Percentiles rank a stretch among this genome's conserved stretches.
These are phyloP conservation scores for Neofusicoccum cordaticola DNA, from an alignment of 2,329 filamentous ascomycete genomes.

Conservation along the genomic window DNA sequence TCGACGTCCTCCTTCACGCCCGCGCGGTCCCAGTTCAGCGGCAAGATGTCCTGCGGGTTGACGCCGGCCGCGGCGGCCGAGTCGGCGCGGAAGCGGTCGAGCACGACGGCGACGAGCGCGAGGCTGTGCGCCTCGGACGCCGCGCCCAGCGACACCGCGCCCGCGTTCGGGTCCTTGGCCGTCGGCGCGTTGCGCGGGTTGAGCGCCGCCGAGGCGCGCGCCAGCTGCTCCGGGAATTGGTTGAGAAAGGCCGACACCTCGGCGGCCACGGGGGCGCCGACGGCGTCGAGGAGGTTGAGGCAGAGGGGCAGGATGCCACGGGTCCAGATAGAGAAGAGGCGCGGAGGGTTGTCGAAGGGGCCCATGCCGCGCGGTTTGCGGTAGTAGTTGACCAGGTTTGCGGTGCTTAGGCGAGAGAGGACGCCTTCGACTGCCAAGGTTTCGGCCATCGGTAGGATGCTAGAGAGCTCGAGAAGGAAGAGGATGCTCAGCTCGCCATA, in stretches of 20 bases:
- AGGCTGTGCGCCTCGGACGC: slow-evolving; percentile 78
- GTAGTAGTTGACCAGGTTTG: slow-evolving; percentile 75
- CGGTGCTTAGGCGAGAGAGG: slow-evolving; percentile 73
- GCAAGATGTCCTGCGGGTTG: slow-evolving; percentile 59
- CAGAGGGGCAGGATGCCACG: slow-evolving; percentile 84
- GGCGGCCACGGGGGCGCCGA: slow-evolving; percentile 76
- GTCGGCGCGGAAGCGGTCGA: slow-evolving; percentile 62
- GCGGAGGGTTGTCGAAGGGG: slow-evolving; percentile 72
- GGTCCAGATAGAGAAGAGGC: slow-evolving; percentile 87
- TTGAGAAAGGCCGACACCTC: slow-evolving; percentile 88
- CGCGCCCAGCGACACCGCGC: slow-evolving; percentile 68
- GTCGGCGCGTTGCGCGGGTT: slow-evolving; percentile 53
- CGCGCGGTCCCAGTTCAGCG: slow-evolving; percentile 71
- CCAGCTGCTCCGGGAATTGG: slow-evolving; percentile 77
- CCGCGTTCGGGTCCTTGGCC: slow-evolving; percentile 44
- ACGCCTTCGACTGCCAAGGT: slow-evolving; percentile 85
- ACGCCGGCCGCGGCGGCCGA: slow-evolving; percentile 55
- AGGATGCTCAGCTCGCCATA: slow-evolving; percentile 90
- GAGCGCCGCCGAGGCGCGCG: slow-evolving; percentile 69
- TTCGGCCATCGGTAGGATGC: slow-evolving; percentile 76
- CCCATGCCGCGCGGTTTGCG: slow-evolving; percentile 66
- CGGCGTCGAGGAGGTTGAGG: slow-evolving; percentile 79
- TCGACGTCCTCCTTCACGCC: slow-evolving; percentile 78
- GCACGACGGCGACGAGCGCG: slow-evolving; percentile 69
- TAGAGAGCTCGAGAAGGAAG: slow-evolving; percentile 84